Conservation (phyloP, 805 yeast species). For the Kodamaea lidongshanica region DNA sequence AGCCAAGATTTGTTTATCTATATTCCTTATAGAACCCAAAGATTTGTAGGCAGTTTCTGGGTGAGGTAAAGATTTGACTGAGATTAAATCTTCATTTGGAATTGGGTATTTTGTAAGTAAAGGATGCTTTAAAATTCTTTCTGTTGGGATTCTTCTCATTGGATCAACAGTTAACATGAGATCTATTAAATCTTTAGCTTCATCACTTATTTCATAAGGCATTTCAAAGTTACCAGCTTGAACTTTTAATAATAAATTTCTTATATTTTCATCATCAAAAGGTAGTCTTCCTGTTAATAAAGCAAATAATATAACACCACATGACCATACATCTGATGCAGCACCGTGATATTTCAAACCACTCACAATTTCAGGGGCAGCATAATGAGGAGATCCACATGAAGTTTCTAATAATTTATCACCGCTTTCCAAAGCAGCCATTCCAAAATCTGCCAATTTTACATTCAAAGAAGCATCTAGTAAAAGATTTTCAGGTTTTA, state of each 20-base stretch:
- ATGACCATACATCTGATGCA: constrained; percentile 84
- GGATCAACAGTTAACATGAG: constrained; percentile 70
- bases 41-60: constrained; percentile 50
- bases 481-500: constrained; percentile 74
- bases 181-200: constrained; percentile 62
- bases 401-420: constrained; percentile 70
- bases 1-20: constrained; percentile 48
- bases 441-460: constrained; percentile 81
- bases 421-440: constrained; percentile 78
- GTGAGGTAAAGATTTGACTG: constrained; percentile 46
- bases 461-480: constrained; percentile 62
- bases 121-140: constrained; percentile 55
- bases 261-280: constrained; percentile 75
- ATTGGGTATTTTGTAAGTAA: constrained; percentile 48
- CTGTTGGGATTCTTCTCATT: constrained; percentile 60
- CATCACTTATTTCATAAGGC: constrained; percentile 58
- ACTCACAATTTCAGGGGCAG: constrained; percentile 80
- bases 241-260: constrained; percentile 64
- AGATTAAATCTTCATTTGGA: constrained; percentile 39
- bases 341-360: constrained; percentile 77
- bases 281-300: constrained; percentile 75
- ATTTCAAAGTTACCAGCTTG: constrained; percentile 70
- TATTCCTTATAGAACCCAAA: constrained; percentile 41
- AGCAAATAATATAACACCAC: constrained; percentile 79
- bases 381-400: constrained; percentile 86